Evolutionary conservation across 2,329 filamentous ascomycete genomes (phyloP).

Genomic region (Penicillium polonicum): DNA sequence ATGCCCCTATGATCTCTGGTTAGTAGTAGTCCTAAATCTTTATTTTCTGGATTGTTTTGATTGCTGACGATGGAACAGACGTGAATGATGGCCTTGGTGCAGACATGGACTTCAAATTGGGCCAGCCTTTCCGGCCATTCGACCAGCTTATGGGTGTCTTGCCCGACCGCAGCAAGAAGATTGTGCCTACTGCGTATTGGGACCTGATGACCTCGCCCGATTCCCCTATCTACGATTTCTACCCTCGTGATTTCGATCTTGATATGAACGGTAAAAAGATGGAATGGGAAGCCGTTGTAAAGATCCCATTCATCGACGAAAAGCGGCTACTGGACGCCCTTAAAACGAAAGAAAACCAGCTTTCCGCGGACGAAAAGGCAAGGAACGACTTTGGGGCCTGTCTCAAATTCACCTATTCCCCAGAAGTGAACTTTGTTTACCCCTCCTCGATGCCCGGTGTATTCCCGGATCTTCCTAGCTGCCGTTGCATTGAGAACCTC

Average conservation of each 20-base stretch:
- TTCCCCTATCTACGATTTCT: conserved; percentile 96
- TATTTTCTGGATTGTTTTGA: not conserved
- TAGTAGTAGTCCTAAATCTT: conserved; percentile 27
- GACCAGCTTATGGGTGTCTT: conserved; percentile 98
- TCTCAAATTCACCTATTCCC: conserved; percentile 86
- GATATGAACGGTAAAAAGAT: conserved; percentile 99
- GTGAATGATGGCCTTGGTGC: conserved; percentile 84
- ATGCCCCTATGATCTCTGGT: conserved; percentile 93
- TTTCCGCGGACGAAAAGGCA: conserved; percentile 74
- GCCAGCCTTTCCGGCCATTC: conserved; percentile 90
- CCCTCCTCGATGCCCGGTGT: conserved; percentile 83
- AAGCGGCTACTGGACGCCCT: conserved; percentile 80
- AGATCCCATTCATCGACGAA: conserved; percentile 98
- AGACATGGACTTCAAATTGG: conserved; percentile 86
- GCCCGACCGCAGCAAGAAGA: conserved; percentile 94
- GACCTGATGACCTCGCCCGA: conserved; percentile 86
- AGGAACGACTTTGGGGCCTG: conserved; percentile 91
- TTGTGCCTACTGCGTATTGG: conserved; percentile 84
- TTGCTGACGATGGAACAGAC: conserved; percentile 53
- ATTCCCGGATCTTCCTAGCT: conserved; percentile 84
- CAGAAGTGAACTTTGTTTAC: conserved; percentile 75
- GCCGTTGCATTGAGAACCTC: conserved; percentile 91
- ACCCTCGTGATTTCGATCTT: conserved; percentile 91
- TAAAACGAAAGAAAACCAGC: conserved; percentile 73
- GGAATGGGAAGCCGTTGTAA: conserved; percentile 99